Base-by-base conservation (phyloP, 2,329 filamentous ascomycete genomes). In the Didymella sp. region DNA sequence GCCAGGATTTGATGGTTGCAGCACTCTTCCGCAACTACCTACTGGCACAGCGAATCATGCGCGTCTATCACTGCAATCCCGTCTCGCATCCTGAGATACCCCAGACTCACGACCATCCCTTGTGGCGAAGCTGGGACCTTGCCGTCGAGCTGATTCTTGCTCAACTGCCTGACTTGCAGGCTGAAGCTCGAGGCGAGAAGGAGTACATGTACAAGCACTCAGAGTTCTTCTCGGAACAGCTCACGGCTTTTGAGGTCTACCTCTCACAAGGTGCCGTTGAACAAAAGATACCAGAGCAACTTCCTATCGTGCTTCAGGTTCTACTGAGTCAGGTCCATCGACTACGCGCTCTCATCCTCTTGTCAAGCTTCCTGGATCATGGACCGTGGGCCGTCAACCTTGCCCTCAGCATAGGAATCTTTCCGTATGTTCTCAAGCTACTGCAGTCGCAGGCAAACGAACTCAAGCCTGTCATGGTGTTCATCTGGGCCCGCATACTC, bases 311-410 rank as follows among this genome's bases (percentile, higher is more conserved):
- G 4, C 84, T 99, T 3, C 95, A 99, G 75, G 95, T 99, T 9
- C 84, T 99, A 12, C 84, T 99, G 6, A 98, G 94, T 73, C 95
- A 99, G 75, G 93, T 96, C 58, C 95, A 99, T 74, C 84, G 95
- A 65, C 86, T 99, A 24, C 85, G 95, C 46, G 95, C 95, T 15
- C 82, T 99, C 60, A 96, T 99, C 49, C 80, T 99, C 6, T 83
- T 99, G 0, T 95, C 93, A 56, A 91, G 92, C 64, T 99, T 99
- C 76, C 81, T 99, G 19, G 95, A 99, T 70, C 85, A 98, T 35
- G 95, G 95, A 0, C 95, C 95, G 0, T 99, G 95, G 95, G 96
- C 95, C 27, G 95, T 99, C n/a, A 95, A 98, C 74, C 86, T 99
- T 37, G 95, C 95, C 15, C 83, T 99, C 15, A 97, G 93, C 76